Evolutionary conservation across 768 basidiomycete genomes (phyloP).

Genomic region (Rhizopogon sp.): DNA sequence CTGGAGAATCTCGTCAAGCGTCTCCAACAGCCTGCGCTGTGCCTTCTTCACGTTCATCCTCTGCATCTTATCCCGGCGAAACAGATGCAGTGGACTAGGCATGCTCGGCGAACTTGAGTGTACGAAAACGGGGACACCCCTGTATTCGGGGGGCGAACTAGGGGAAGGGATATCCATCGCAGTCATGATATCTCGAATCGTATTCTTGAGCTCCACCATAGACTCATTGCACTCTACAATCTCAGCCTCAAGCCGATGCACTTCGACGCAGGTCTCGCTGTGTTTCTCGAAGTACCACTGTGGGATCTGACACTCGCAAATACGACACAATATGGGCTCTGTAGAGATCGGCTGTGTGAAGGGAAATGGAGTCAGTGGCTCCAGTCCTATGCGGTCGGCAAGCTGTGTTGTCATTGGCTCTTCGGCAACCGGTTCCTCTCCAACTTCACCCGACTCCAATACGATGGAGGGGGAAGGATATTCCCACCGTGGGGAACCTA

Average conservation of each 20-base stretch:
- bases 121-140: conserved; percentile 79
- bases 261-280: conserved; percentile 97
- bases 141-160: conserved; percentile 70
- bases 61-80: conserved; percentile 75
- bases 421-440: conserved; percentile 30
- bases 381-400: conserved; percentile 32
- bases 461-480: conserved; percentile 58
- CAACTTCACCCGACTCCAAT: conserved; percentile 42
- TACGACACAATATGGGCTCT: conserved; percentile 88
- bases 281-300: conserved; percentile 99
- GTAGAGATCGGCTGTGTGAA: conserved; percentile 73
- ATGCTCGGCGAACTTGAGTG: conserved; percentile 69
- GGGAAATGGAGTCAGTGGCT: conserved; percentile 67
- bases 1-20: conserved; percentile 82
- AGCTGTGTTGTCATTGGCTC: conserved; percentile 32
- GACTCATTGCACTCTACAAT: conserved; percentile 92
- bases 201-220: conserved; percentile 79
- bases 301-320: conserved; percentile 94
- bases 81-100: conserved; percentile 72
- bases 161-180: conserved; percentile 74
- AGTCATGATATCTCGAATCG: conserved; percentile 72
- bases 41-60: conserved; percentile 76
- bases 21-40: conserved; percentile 76
- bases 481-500: conserved; percentile 65
- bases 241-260: conserved; percentile 93